A percentile compares a stretch with the other conserved stretches of the same genome.
Conservation (phyloP, 1,284 basidiomycete genomes). For the Ganoderma leucocontextum region DNA sequence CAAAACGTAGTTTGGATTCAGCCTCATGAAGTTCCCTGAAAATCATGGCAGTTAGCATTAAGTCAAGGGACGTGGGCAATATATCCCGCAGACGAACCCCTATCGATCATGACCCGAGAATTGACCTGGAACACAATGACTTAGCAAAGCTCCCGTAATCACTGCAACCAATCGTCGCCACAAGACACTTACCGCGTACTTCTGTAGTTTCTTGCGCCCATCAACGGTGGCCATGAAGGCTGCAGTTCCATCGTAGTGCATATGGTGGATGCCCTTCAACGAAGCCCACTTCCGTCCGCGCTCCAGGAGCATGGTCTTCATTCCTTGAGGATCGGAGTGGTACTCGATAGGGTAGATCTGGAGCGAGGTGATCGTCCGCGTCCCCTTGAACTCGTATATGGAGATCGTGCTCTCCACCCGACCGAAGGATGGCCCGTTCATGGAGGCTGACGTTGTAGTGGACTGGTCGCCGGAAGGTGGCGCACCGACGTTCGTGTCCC, state of each 20-base stretch:
- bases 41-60: no score
- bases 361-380: constrained; percentile 55
- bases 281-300: constrained; percentile 62
- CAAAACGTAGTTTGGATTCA: constrained; percentile 59
- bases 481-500: background rate
- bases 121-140: constrained; percentile 28
- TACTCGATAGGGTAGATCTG: constrained; percentile 60
- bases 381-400: constrained; percentile 54
- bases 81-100: constrained; percentile 41
- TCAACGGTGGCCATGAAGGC: constrained; percentile 32
- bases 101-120: constrained; percentile 61
- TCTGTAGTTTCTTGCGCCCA: constrained; percentile 44
- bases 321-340: constrained; percentile 49
- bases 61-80: constrained; percentile 41
- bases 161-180: background rate
- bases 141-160: background rate
- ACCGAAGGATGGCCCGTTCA: constrained; percentile 40
- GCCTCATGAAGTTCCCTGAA: constrained; percentile 53
- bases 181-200: constrained; percentile 51
- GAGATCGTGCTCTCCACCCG: constrained; percentile 50
- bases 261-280: constrained; percentile 60
- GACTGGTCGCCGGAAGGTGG: background rate
- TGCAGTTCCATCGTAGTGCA: constrained; percentile 60
- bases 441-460: background rate
- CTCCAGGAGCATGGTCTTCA: constrained; percentile 48